These are phyloP conservation scores for Macadamia tetraphylla DNA, from an alignment of 164 flowering plant species.

Conservation along the genomic window DNA sequence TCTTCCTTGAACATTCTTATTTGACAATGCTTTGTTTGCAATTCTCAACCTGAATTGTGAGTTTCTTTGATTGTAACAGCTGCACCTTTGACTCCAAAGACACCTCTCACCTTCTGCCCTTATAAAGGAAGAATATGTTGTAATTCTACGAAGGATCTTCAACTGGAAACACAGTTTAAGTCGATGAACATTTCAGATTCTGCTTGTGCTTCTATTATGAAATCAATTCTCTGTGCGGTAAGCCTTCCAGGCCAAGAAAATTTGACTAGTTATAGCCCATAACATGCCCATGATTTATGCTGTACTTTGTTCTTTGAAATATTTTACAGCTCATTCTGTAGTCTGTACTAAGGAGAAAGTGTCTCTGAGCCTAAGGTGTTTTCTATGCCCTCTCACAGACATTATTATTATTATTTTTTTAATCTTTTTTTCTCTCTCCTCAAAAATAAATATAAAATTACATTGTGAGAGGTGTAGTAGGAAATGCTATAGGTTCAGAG, in stretches of 20 bases:
- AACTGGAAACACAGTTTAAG: slow-evolving; percentile 50
- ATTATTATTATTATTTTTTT: too few relatives aligned
- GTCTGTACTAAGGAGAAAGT: too few relatives aligned
- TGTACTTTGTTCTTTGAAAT: not conserved
- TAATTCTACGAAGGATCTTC: slow-evolving; percentile 24
- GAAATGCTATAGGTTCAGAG: too few relatives aligned
- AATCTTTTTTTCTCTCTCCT: too few relatives aligned
- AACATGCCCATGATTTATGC: not conserved
- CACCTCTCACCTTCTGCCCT: slow-evolving; percentile 57
- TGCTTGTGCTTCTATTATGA: slow-evolving; percentile 64
- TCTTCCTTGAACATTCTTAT: not conserved
- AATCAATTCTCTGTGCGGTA: slow-evolving; percentile 79
- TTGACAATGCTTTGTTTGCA: not conserved
- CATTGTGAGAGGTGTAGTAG: too few relatives aligned
- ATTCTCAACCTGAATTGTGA: not conserved
- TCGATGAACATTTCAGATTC: slow-evolving; percentile 65
- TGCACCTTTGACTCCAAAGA: slow-evolving; percentile 41
- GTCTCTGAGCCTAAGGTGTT: too few relatives aligned
- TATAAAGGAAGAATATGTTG: slow-evolving; percentile 76
- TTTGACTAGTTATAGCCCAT: not conserved
- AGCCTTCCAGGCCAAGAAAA: slow-evolving; percentile 6
- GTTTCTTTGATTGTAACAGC: slow-evolving; percentile 29
- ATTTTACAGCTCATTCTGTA: too few relatives aligned
- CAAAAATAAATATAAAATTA: too few relatives aligned
- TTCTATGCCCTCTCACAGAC: too few relatives aligned